phyloP scores from a whole-genome alignment of 805 yeast species.

The Wickerhamomyces tratensis region DNA sequence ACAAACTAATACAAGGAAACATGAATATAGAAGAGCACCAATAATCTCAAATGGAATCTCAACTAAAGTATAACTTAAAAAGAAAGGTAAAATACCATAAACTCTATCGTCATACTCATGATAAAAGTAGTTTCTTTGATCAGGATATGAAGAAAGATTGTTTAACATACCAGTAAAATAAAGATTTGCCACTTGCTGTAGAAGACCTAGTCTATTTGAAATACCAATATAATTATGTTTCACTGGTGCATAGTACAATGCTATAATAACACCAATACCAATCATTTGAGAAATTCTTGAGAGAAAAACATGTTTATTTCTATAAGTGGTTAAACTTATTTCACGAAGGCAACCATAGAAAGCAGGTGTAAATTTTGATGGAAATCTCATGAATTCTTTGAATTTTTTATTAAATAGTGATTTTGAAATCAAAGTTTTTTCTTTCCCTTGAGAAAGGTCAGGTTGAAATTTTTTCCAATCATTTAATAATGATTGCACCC shows the following conservation, averaged over 20 bases:
- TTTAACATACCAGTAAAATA: conserved; percentile 79
- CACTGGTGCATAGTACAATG: conserved; percentile 59
- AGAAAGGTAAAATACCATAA: conserved; percentile 60
- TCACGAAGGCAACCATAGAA: conserved; percentile 12
- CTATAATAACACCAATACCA: conserved; percentile 58
- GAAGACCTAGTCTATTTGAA: conserved; percentile 61
- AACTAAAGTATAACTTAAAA: conserved; percentile 44
- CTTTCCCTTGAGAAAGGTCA: neutral
- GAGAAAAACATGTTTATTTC: conserved; percentile 46
- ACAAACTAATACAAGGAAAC: conserved; percentile 55
- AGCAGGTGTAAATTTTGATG: conserved; percentile 11
- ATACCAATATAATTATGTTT: conserved; percentile 39
- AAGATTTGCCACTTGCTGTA: conserved; percentile 64
- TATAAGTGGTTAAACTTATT: conserved; percentile 19
- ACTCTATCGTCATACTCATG: conserved; percentile 72
- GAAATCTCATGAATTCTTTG: conserved; percentile 8
- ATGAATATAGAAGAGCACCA: conserved; percentile 48
- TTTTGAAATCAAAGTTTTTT: neutral
- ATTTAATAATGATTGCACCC: conserved; percentile 7
- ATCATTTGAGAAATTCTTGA: conserved; percentile 60
- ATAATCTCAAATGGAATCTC: conserved; percentile 63
- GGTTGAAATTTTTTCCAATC: conserved; percentile 6
- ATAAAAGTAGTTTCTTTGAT: conserved; percentile 67
- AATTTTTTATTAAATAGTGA: conserved; percentile 7
- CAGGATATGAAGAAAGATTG: conserved; percentile 67